Conservation (phyloP, 2,329 filamentous ascomycete species). For the Penicillium hesseltinei region DNA sequence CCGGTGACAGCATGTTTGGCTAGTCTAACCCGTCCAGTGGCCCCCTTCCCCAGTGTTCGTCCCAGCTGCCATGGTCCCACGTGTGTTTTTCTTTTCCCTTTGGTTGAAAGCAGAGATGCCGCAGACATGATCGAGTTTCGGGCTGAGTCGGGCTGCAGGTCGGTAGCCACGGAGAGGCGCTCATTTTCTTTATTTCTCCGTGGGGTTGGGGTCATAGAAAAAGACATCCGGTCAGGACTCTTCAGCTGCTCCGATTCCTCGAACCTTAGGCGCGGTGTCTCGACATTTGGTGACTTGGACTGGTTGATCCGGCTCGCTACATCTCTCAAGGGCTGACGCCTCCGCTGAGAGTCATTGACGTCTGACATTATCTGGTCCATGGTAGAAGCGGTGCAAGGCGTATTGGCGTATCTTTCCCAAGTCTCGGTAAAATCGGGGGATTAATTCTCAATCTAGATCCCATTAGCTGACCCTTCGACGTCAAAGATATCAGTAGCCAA, state of each 20-base stretch:
- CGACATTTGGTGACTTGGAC: constrained; percentile 13
- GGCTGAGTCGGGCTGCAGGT: constrained; percentile 50
- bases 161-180: constrained; percentile 52
- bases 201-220: constrained; percentile 28
- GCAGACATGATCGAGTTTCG: constrained; percentile 55
- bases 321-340: constrained; percentile 24
- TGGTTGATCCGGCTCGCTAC: constrained; percentile 22
- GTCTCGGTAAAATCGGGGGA: too few species aligned
- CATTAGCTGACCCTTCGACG: not conserved
- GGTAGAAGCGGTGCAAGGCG: too few species aligned
- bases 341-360: constrained; percentile 16
- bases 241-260: constrained; percentile 19
- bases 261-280: constrained; percentile 16
- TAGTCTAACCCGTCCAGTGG: constrained; percentile 81
- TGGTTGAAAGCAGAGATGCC: constrained; percentile 54
- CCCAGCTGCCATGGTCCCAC: constrained; percentile 95
- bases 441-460: not conserved
- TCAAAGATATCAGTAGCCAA: not conserved
- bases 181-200: constrained; percentile 47
- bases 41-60: constrained; percentile 82
- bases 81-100: constrained; percentile 63
- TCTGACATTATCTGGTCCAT: constrained; percentile 20
- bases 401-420: not conserved
- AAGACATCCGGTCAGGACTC: constrained; percentile 29
- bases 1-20: constrained; percentile 77